Conservation (phyloP, 805 yeast species). For the Schwanniomyces pseudopolymorphus region DNA sequence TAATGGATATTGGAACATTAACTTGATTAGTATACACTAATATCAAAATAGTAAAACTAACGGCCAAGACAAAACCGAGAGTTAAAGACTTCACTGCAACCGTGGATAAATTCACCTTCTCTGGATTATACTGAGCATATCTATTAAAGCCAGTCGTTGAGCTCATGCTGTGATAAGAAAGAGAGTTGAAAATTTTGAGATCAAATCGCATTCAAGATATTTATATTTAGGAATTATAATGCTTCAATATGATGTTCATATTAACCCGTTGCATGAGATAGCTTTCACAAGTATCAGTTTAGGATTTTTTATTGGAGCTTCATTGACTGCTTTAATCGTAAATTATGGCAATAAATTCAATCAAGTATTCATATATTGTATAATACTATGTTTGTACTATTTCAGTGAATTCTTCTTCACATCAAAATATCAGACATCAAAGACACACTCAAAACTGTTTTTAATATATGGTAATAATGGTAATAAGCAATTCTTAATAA, state of each 20-base stretch:
- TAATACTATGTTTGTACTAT: constrained; percentile 21
- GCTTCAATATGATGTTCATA: constrained; percentile 11
- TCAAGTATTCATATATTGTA: constrained; percentile 13
- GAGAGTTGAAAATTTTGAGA: not conserved
- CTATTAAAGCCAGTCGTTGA: not conserved
- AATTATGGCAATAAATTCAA: not conserved
- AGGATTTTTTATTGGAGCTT: constrained; percentile 15
- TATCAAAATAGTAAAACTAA: constrained; percentile 8
- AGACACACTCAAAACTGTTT: constrained; percentile 26
- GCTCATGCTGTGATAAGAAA: not conserved
- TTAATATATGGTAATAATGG: constrained; percentile 37
- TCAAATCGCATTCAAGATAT: not conserved
- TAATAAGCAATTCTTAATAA: constrained; percentile 25
- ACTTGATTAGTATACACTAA: not conserved
- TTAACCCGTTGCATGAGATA: constrained; percentile 20
- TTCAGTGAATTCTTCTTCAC: constrained; percentile 28
- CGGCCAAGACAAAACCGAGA: constrained; percentile 27
- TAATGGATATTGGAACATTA: not conserved
- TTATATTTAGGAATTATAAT: not conserved
- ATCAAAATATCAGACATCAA: constrained; percentile 22
- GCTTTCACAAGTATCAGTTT: constrained; percentile 14
- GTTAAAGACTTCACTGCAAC: constrained; percentile 31
- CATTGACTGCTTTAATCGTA: constrained; percentile 1
- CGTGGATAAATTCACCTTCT: constrained; percentile 25
- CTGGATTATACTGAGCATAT: constrained; percentile 21